Base-by-base conservation (phyloP, 176 grass and related monocot genomes). In the Poa annua region DNA sequence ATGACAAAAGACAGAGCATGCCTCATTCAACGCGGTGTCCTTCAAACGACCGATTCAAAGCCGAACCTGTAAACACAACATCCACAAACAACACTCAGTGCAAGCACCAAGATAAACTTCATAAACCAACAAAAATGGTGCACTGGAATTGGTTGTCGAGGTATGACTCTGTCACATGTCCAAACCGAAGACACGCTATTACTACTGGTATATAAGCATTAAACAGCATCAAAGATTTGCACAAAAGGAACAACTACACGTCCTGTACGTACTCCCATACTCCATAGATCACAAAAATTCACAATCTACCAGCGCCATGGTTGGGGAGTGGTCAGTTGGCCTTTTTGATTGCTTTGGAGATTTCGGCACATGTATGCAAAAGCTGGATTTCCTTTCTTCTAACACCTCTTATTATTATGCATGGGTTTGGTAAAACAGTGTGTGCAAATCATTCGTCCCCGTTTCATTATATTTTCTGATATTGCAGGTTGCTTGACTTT, bases 401-500 rank as follows among this genome's bases (percentile, higher is more conserved):
- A 2, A 0, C 29, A 14, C 6, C 45, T 54, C 45, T 69, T n/a
- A 32, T 21, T 54, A 35, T 69, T n/a, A 32, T 21, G 49, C 35
- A 45, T 38, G 19, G 21, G 13, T 49, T 50, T 66, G 35, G 44
- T 41, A 75, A 82, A 75, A 8, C 4, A 62, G 48, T 77, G 10
- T 11, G 35, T 49, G 22, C 22, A 38, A 53, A 45, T 26, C 5
- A 16, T 6, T 52, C 22, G 5, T 68, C 17, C 7, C 62, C 36
- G 8, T 54, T 65, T 55, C 59, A 75, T 67, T 57, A 36, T 1
- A 6, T 81, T 77, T 56, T 21, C 8, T 4, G 0, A 48, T 33
- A 1, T 36, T 85, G 62, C 66, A 91, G 90, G 88, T 32, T 91
- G 86, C 80, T 61, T 91, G 45, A 96, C 93, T 81, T 86, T 73